phyloP scores from a whole-genome alignment of 805 yeast species.

The Pichia occidentalis region DNA sequence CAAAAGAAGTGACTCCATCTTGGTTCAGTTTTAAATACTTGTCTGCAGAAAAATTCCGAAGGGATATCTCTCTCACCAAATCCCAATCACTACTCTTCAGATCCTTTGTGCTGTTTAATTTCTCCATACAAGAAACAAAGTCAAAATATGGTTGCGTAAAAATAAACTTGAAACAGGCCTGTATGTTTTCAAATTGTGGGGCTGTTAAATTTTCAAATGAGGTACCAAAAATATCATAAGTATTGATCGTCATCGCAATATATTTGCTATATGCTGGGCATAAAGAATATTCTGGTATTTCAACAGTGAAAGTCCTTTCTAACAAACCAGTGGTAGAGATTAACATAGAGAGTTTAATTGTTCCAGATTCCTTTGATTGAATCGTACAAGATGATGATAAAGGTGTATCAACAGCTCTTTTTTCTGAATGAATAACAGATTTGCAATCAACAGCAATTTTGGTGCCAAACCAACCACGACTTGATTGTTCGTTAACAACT shows the following conservation, averaged over 20 bases:
- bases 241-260: conserved; percentile 18
- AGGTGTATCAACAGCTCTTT: not conserved
- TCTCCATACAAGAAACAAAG: not conserved
- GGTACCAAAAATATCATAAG: conserved; percentile 31
- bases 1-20: conserved; percentile 17
- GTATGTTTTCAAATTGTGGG: conserved; percentile 21
- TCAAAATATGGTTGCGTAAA: not conserved
- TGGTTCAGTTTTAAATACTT: conserved; percentile 15
- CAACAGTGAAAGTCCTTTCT: conserved; percentile 15
- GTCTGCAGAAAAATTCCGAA: conserved; percentile 7
- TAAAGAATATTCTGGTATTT: conserved; percentile 8
- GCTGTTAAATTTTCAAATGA: conserved; percentile 28
- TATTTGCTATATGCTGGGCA: conserved; percentile 15
- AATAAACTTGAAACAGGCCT: conserved; percentile 19
- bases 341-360: conserved; percentile 8
- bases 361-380: conserved; percentile 27
- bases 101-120: conserved; percentile 5
- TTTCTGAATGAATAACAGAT: not conserved
- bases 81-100: conserved; percentile 11
- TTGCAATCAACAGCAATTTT: conserved; percentile 12
- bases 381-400: conserved; percentile 16
- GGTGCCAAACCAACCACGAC: conserved; percentile 16
- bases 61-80: conserved; percentile 12
- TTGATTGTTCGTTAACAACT: conserved; percentile 31
- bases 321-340: conserved; percentile 15